Evolutionary conservation across 1,139 yeast genomes (phyloP).

Genomic region (Pneumocystis carinii): DNA sequence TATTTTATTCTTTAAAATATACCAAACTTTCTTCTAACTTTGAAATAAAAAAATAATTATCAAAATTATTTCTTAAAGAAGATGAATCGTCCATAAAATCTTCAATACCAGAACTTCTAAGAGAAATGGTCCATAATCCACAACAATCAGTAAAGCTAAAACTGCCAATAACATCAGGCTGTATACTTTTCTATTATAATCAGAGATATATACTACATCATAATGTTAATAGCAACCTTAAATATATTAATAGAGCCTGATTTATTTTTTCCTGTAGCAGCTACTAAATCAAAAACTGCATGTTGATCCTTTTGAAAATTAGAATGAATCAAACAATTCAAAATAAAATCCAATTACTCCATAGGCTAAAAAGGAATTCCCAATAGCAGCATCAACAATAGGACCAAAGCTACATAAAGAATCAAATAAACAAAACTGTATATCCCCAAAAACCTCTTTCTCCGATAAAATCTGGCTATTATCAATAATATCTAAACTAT

Average conservation of each 20-base stretch:
- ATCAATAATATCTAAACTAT: background rate
- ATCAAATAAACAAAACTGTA: conserved; percentile 31
- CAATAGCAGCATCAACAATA: conserved; percentile 51
- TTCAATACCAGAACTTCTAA: background rate
- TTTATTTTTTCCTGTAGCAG: background rate
- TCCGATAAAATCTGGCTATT: background rate
- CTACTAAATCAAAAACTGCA: background rate
- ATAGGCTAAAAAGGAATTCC: conserved; percentile 21
- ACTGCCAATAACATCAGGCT: conserved; percentile 56
- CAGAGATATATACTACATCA: background rate
- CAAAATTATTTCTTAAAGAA: conserved; percentile 23
- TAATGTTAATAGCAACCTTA: background rate
- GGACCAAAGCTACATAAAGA: conserved; percentile 59
- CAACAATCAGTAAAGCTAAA: conserved; percentile 41
- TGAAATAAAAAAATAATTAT: conserved; percentile 54
- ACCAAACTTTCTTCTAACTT: conserved; percentile 43
- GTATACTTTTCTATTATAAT: background rate
- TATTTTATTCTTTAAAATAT: background rate
- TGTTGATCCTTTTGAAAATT: background rate
- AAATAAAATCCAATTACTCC: background rate
- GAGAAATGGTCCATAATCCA: conserved; percentile 24
- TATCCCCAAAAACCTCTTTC: background rate
- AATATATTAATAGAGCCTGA: background rate
- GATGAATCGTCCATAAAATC: background rate
- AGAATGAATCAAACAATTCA: background rate